Base-by-base conservation (phyloP, 805 yeast species). In the Metschnikowia chrysomelidarum region DNA sequence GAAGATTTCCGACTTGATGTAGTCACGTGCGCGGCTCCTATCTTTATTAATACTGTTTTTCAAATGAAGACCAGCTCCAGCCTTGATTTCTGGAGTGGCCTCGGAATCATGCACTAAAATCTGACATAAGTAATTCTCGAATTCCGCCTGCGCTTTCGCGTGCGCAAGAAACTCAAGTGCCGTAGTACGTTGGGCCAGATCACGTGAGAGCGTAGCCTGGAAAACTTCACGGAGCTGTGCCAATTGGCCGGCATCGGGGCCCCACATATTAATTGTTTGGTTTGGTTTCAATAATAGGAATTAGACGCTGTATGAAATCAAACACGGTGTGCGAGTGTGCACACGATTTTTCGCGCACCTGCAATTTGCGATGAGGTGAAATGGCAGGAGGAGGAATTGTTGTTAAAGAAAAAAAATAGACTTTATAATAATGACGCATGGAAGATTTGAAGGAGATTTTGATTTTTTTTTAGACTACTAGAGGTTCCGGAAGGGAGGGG, bases 1-100 rank as follows among this genome's bases (percentile, higher is more conserved):
- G 50, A 47, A 67, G 23, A 81, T 66, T 48, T 75, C 70, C 7
- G 58, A 66, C 31, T 65, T 50, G n/a, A 69, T 46, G 44, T 58
- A 61, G 33, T 56, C 51, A 34, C 71, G 52, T 47, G 60, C 45
- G 36, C 45, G 30, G 30, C 37, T 51, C 6, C 62, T 56, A 22
- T 62, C 54, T 39, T 62, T 68, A 24, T 76, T 50, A n/a, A 88
- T 62, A 43, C 75, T 75, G 59, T 89, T 91, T 56, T 93, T 91
- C 58, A 93, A 71, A 51, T 80, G 69, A 41, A 89, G 61, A 7
- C 98, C 98, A 1, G 97, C 91, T 0, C 95, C 80, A 1, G 96
- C 96, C 34, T 96, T 72, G 7, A 80, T 70, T 26, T 77, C 78
- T 0, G 78, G 59, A n/a, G 64, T 61, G 7, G 73, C 63, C 19